Percentiles rank a stretch among this genome's conserved stretches.
phyloP scores from a whole-genome alignment of 768 basidiomycete genomes.

The Bullera alba region DNA sequence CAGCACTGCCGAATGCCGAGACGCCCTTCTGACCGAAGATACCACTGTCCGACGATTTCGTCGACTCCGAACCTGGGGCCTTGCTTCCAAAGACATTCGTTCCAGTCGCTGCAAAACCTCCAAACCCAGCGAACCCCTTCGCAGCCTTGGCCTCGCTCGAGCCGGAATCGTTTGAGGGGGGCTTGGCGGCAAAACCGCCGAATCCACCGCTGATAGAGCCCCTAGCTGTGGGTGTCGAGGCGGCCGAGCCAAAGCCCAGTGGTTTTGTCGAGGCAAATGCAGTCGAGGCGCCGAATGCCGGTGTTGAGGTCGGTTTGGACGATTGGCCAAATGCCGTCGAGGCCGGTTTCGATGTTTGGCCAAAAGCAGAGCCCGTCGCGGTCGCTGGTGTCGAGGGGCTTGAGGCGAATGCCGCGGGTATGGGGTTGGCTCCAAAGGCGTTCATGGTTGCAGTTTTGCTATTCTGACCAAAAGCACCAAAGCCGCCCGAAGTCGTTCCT shows the following conservation, averaged over 20 bases:
- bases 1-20: no score
- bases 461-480: slow-evolving; percentile 23
- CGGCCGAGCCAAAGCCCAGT: slow-evolving; percentile 15
- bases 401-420: background rate
- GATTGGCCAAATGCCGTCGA: slow-evolving; percentile 3
- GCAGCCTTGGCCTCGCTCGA: background rate
- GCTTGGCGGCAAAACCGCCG: slow-evolving; percentile 28
- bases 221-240: slow-evolving; percentile 8
- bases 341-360: slow-evolving; percentile 16
- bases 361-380: slow-evolving; percentile 12
- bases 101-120: slow-evolving; percentile 3
- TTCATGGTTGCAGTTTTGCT: background rate
- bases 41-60: no score
- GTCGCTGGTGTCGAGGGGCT: slow-evolving; percentile 1
- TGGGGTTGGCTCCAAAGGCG: slow-evolving; percentile 1
- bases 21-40: no score
- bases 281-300: slow-evolving; percentile 15
- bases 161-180: no score
- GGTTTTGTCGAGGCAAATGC: slow-evolving; percentile 47
- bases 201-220: slow-evolving; percentile 32
- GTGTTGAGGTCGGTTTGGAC: slow-evolving; percentile 45
- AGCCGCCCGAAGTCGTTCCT: slow-evolving; percentile 7
- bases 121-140: slow-evolving; percentile 16
- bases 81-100: background rate
- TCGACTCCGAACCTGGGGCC: no score